Conservation (phyloP, 148 eudicot genomes). For the Nepenthes mirabilis region DNA sequence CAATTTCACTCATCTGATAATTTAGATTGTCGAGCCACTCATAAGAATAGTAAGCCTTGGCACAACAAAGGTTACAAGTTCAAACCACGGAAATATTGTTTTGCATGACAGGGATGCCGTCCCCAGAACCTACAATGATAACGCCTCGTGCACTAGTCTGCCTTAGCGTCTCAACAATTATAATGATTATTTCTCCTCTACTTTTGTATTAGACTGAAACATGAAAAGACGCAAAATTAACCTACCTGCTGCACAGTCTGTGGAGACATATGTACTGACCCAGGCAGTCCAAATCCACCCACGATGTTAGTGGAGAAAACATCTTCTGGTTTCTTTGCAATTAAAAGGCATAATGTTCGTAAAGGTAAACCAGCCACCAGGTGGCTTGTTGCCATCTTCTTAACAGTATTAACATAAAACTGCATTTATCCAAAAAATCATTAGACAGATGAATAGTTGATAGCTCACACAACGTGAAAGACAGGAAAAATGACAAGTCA, state of each 20-base stretch:
- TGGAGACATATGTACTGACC: slow-evolving; percentile 12
- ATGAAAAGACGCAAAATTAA: slow-evolving; percentile 1
- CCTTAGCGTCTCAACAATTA: too few species aligned
- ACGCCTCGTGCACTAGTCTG: too few species aligned
- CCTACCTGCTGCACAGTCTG: slow-evolving; percentile 35
- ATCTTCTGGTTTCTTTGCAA: slow-evolving; percentile 33
- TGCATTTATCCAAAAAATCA: slow-evolving; percentile 15
- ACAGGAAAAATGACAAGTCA: slow-evolving; percentile 2
- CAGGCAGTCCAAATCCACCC: slow-evolving; percentile 13
- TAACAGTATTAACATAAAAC: slow-evolving; percentile 34
- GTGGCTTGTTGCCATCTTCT: slow-evolving; percentile 36
- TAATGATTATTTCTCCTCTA: too few species aligned
- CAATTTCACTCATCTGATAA: too few species aligned
- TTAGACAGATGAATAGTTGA: not conserved
- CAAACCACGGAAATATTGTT: too few species aligned
- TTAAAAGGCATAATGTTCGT: slow-evolving; percentile 40
- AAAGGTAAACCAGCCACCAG: slow-evolving; percentile 27
- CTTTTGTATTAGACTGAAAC: not conserved
- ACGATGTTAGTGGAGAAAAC: slow-evolving; percentile 18
- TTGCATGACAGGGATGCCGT: too few species aligned
- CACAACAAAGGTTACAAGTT: too few species aligned
- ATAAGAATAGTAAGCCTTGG: too few species aligned
- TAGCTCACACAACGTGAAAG: not conserved
- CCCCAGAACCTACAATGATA: too few species aligned
- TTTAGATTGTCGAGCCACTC: too few species aligned